Conservation (phyloP, 2,329 filamentous ascomycete species). For the Monascus ruber region DNA sequence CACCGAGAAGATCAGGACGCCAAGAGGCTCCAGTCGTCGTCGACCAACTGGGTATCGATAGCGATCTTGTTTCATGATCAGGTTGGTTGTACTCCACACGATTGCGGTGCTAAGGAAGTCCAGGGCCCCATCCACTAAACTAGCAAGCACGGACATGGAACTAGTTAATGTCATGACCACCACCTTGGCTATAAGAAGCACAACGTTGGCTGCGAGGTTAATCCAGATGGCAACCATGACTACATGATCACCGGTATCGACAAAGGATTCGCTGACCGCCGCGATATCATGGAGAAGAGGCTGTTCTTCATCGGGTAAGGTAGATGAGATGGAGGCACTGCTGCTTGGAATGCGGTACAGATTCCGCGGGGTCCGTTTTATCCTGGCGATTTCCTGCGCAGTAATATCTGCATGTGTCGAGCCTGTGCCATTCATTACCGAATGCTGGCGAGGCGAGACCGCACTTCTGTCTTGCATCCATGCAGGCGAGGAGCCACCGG, state of each 20-base stretch:
- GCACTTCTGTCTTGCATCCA: constrained; percentile 33
- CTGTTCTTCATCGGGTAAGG: constrained; percentile 43
- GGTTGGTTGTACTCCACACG: constrained; percentile 48
- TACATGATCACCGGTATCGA: constrained; percentile 62
- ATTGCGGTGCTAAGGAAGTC: constrained; percentile 54
- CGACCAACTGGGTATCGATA: constrained; percentile 54
- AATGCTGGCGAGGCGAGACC: constrained; percentile 7
- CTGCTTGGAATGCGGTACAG: constrained; percentile 56
- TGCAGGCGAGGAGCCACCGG: too few species aligned
- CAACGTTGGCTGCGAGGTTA: constrained; percentile 67
- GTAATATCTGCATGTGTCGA: constrained; percentile 4
- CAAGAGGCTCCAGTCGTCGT: constrained; percentile 52
- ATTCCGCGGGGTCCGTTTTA: constrained; percentile 73
- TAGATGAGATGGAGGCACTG: constrained; percentile 12
- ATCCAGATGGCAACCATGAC: constrained; percentile 82
- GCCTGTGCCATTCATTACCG: constrained; percentile 2
- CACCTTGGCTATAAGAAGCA: constrained; percentile 65
- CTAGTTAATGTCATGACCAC: constrained; percentile 65
- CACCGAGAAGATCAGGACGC: constrained; percentile 55
- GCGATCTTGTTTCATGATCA: constrained; percentile 49
- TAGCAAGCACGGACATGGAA: constrained; percentile 53
- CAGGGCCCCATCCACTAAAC: constrained; percentile 56
- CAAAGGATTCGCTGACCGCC: constrained; percentile 28
- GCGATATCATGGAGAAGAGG: constrained; percentile 39
- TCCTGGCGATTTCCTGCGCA: constrained; percentile 2